Percentiles rank a stretch among this genome's conserved stretches.
Conservation (phyloP, 2,329 filamentous ascomycete species). For the Ambrosiella beaveri region DNA sequence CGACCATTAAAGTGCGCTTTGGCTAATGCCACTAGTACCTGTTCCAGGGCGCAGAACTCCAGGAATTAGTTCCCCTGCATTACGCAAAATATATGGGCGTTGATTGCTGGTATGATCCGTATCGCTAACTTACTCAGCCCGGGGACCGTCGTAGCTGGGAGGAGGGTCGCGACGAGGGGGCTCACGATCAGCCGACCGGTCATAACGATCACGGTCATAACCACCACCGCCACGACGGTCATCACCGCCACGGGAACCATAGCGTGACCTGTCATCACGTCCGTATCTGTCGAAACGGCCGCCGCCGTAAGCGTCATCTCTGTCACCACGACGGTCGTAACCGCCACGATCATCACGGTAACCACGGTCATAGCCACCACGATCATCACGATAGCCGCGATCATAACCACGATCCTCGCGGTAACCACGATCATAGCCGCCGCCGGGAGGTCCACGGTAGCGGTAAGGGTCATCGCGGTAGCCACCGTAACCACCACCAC, state of each 20-base stretch:
- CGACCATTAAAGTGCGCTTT: background rate
- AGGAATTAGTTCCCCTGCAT: slow-evolving; percentile 10
- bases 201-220: slow-evolving; percentile 33
- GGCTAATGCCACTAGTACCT: slow-evolving; percentile 5
- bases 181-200: slow-evolving; percentile 28
- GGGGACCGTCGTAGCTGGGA: slow-evolving; percentile 26
- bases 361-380: slow-evolving; percentile 27
- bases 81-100: background rate
- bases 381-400: slow-evolving; percentile 29
- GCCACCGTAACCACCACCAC: slow-evolving; percentile 26
- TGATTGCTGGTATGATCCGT: background rate
- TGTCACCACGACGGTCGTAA: slow-evolving; percentile 39
- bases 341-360: slow-evolving; percentile 20
- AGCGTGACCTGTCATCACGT: slow-evolving; percentile 20
- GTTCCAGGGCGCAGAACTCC: slow-evolving; percentile 4
- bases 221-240: slow-evolving; percentile 18
- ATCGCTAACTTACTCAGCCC: slow-evolving; percentile 20
- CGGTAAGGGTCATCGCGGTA: slow-evolving; percentile 41
- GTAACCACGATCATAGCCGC: slow-evolving; percentile 35
- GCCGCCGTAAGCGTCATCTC: slow-evolving; percentile 24
- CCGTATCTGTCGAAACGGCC: slow-evolving; percentile 17
- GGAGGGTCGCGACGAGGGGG: slow-evolving; percentile 24
- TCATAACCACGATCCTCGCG: slow-evolving; percentile 29
- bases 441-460: slow-evolving; percentile 32
- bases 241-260: slow-evolving; percentile 21